A percentile compares a stretch with the other conserved stretches of the same genome.
phyloP scores from a whole-genome alignment of 805 yeast genomes.

The Wickerhamomyces pijperi region DNA sequence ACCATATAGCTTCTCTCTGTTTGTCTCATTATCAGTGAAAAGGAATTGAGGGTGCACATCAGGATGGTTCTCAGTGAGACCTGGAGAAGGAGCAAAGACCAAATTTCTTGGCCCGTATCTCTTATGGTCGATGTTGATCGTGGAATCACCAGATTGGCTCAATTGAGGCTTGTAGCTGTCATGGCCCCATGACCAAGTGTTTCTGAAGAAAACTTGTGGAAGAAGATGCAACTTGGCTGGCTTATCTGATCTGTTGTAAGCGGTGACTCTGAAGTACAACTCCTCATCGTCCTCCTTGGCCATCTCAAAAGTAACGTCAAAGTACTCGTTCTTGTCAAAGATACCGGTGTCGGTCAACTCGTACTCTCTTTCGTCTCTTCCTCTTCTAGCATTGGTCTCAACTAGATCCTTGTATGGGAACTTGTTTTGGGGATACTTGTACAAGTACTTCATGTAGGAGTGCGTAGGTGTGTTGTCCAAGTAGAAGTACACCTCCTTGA shows the following conservation, averaged over 20 bases:
- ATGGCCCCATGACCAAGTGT: constrained; percentile 90
- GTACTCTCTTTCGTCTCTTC: constrained; percentile 61
- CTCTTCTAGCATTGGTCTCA: constrained; percentile 52
- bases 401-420: constrained; percentile 75
- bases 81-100: constrained; percentile 75
- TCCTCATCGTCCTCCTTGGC: constrained; percentile 81
- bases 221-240: constrained; percentile 82
- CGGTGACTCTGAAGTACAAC: constrained; percentile 72
- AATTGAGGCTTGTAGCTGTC: constrained; percentile 39
- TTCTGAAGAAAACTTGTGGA: constrained; percentile 78
- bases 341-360: constrained; percentile 77
- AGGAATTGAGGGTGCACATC: constrained; percentile 70
- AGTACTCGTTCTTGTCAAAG: constrained; percentile 53
- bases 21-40: constrained; percentile 87
- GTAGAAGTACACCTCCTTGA: constrained; percentile 75
- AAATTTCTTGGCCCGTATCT: constrained; percentile 57
- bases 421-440: constrained; percentile 83
- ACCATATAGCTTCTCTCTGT: constrained; percentile 53
- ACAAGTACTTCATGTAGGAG: constrained; percentile 81
- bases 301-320: constrained; percentile 82
- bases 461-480: constrained; percentile 90
- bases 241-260: constrained; percentile 71
- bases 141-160: constrained; percentile 28
- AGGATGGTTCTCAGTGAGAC: constrained; percentile 37
- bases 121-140: constrained; percentile 52